Conservation (phyloP, 129 eudicot species). For the Pseudognaphalium luteoalbum region DNA sequence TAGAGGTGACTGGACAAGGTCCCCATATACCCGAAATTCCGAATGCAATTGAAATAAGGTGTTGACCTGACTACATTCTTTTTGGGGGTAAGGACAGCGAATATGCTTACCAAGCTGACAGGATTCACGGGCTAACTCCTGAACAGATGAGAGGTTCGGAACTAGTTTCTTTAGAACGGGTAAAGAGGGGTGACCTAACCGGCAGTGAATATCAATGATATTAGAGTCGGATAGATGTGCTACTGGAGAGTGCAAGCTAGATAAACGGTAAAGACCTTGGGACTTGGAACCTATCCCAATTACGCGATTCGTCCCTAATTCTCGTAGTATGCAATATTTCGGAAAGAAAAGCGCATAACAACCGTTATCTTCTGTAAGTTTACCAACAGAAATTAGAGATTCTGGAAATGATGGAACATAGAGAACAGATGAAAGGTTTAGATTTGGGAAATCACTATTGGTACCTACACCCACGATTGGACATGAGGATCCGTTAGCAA, state of each 20-base stretch:
- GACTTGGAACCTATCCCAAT: background rate
- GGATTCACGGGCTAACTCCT: background rate
- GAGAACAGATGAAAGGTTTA: too few relatives aligned
- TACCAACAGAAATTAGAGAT: too few relatives aligned
- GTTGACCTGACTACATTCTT: background rate
- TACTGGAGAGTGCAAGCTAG: background rate
- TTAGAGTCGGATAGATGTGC: background rate
- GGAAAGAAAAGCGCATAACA: too few relatives aligned
- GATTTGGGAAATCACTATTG: too few relatives aligned
- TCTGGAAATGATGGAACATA: too few relatives aligned
- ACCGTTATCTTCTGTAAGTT: too few relatives aligned
- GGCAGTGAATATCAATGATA: background rate
- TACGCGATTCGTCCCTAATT: background rate
- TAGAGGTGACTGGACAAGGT: background rate
- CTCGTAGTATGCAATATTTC: background rate
- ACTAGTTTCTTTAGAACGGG: background rate
- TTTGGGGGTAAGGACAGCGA: background rate
- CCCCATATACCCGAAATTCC: conserved; percentile 13
- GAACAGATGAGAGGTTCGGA: background rate
- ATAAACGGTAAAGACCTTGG: background rate
- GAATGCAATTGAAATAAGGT: background rate
- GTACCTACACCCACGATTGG: too few relatives aligned
- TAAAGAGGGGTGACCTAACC: background rate
- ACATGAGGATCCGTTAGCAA: too few relatives aligned
- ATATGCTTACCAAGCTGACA: conserved; percentile 13